These are phyloP conservation scores for Chrysopogon serrulatus DNA, from an alignment of 176 grass and related monocot species.

Conservation along the genomic window DNA sequence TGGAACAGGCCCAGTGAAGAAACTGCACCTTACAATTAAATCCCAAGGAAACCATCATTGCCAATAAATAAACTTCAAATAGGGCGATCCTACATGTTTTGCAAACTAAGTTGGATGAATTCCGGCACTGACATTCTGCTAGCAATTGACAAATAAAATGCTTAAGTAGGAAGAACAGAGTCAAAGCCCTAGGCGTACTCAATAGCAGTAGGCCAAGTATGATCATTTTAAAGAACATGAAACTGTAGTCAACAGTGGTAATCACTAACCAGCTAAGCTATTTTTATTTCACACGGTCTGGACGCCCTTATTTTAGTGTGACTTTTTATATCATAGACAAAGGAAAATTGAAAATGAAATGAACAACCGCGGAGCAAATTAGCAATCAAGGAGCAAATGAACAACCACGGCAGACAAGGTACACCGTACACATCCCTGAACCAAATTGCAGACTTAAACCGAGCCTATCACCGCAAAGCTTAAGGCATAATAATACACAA, in stretches of 20 bases:
- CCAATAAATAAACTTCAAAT: background rate
- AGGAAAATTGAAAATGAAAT: background rate
- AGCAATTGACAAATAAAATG: background rate
- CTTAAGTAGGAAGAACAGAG: background rate
- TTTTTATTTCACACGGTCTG: background rate
- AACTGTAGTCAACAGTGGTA: background rate
- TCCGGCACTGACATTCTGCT: background rate
- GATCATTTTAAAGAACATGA: background rate
- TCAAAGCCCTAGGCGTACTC: background rate
- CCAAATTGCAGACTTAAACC: background rate
- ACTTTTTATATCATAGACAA: too few species aligned
- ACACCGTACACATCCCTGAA: background rate
- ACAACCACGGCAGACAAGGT: background rate
- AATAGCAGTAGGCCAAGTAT: background rate
- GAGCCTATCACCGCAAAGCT: background rate
- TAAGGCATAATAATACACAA: background rate
- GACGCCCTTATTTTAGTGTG: background rate
- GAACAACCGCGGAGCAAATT: too few species aligned
- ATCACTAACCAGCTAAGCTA: background rate
- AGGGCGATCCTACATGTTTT: background rate
- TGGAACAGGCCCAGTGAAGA: background rate
- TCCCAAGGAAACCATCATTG: background rate
- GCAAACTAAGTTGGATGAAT: background rate
- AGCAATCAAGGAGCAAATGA: too few species aligned
- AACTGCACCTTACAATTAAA: background rate